Conservation (phyloP, 1,139 yeast genomes). For the Candida dubliniensis region DNA sequence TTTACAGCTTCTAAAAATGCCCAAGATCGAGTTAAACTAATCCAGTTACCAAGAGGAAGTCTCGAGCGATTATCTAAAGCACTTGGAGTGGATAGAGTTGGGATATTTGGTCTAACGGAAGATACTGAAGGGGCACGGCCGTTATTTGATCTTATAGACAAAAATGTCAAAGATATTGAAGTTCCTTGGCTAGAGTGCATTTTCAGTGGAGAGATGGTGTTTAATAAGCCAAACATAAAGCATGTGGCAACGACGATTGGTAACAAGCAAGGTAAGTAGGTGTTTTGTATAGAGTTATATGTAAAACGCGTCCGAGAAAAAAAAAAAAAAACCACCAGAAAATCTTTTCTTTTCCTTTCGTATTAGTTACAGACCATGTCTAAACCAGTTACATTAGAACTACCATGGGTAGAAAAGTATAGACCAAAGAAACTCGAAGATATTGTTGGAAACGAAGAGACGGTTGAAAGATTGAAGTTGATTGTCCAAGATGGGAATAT, state of each 20-base stretch:
- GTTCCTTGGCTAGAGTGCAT: constrained; percentile 48
- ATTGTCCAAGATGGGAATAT: constrained; percentile 92
- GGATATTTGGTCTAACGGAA: constrained; percentile 30
- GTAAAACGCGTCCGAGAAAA: not conserved
- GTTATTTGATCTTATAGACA: constrained; percentile 31
- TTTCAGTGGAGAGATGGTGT: constrained; percentile 21
- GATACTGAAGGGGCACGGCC: constrained; percentile 26
- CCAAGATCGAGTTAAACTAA: constrained; percentile 41
- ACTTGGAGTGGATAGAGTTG: constrained; percentile 26
- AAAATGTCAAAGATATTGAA: constrained; percentile 34
- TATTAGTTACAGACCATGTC: constrained; percentile 7
- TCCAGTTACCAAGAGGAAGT: constrained; percentile 55
- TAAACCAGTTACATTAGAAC: constrained; percentile 26
- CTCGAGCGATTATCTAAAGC: constrained; percentile 34
- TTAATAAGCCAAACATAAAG: constrained; percentile 36
- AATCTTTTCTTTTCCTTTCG: not conserved
- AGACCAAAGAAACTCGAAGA: constrained; percentile 79
- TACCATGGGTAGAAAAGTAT: constrained; percentile 90
- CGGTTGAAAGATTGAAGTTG: constrained; percentile 77
- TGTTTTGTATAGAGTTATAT: constrained; percentile 2
- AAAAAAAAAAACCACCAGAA: not conserved
- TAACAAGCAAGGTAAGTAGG: constrained; percentile 26
- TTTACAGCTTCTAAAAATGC: constrained; percentile 41
- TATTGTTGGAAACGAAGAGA: constrained; percentile 91
- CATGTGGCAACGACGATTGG: constrained; percentile 40